Conservation (phyloP, 1,284 basidiomycete genomes). For the Ceratobasidium sp. region DNA sequence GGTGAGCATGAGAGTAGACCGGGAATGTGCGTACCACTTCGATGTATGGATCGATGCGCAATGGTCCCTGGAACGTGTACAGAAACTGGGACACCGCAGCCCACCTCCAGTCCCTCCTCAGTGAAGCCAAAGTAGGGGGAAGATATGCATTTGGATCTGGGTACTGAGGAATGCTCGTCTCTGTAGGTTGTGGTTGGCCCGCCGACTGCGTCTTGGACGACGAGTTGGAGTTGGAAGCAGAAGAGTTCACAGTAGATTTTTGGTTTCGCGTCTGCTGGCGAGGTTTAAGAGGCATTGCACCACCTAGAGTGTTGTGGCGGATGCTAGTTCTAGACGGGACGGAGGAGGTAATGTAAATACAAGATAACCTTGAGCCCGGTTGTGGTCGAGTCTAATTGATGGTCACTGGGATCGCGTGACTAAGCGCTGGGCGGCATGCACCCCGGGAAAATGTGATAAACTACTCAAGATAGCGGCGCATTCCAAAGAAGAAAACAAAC, state of each 20-base stretch:
- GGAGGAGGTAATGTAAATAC: conserved; percentile 18
- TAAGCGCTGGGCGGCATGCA: conserved; percentile 29
- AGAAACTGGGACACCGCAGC: conserved; percentile 86
- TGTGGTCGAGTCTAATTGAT: conserved; percentile 38
- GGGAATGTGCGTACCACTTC: conserved; percentile 65
- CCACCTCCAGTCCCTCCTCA: conserved; percentile 84
- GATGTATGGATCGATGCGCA: conserved; percentile 74
- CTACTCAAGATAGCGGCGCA: neutral
- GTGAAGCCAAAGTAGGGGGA: conserved; percentile 48
- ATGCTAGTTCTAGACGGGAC: neutral
- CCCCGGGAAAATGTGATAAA: neutral
- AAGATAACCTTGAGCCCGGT: conserved; percentile 13
- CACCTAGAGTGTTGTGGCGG: neutral
- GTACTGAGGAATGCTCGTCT: conserved; percentile 7
- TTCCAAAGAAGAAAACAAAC: neutral
- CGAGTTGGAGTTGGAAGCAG: conserved; percentile 19
- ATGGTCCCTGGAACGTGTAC: conserved; percentile 76
- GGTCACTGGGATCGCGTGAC: neutral
- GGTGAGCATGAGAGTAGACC: conserved; percentile 50
- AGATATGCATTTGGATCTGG: conserved; percentile 40
- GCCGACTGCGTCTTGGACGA: conserved; percentile 17
- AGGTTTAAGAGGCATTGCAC: conserved; percentile 34
- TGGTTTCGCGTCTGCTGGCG: conserved; percentile 20
- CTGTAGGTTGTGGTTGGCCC: neutral
- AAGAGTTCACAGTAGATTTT: conserved; percentile 13